Base-by-base conservation (phyloP, 2,329 filamentous ascomycete genomes). In the Pseudocercospora eumusae region DNA sequence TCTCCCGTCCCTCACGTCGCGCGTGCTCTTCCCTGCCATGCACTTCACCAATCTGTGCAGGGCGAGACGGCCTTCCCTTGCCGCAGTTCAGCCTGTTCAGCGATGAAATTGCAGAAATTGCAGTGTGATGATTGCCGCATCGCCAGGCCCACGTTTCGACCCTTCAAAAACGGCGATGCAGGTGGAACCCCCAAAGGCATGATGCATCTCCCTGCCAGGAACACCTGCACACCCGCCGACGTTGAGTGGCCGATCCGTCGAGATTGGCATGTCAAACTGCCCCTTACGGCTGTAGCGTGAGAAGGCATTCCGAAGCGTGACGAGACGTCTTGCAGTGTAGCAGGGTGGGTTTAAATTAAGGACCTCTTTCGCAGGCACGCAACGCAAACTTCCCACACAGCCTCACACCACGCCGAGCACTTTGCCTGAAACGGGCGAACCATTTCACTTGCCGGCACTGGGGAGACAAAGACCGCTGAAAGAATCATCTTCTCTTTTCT, bases 121-220 rank as follows among this genome's bases (percentile, higher is more conserved):
- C n/a, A n/a, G 52, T 33, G 52, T 54, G 52, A 36, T n/a, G 52
- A 54, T 28, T 54, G 23, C 49, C 25, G 49, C 9, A 54, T 54
- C 52, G 52, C 3, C 52, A 54, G 52, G 52, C 52, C 52, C 52
- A 54, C 28, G 28, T 54, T 54, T 54, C 52, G 52, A 40, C 21
- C n/a, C 50, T 33, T 18, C 27, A 54, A 27, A 31, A 54, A 54
- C 50, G 50, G 50, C 50, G 50, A 53, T 33, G 49, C 49, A 28
- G 33, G 49, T 53, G 49, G 49, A n/a, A 53, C 49, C 25, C 20
- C 21, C n/a, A 21, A 31, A 31, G 28, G 44, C 44, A 15, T 36
- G 13, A 4, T 36, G n/a, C n/a, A n/a, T 52, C 47, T n/a, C 27
- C 47, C 47, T 18, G 25, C 25, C 47, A 52, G 47, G 47, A 10